Evolutionary conservation across 176 grass and related monocot genomes (phyloP).

Genomic region (Phyllostachys edulis): DNA sequence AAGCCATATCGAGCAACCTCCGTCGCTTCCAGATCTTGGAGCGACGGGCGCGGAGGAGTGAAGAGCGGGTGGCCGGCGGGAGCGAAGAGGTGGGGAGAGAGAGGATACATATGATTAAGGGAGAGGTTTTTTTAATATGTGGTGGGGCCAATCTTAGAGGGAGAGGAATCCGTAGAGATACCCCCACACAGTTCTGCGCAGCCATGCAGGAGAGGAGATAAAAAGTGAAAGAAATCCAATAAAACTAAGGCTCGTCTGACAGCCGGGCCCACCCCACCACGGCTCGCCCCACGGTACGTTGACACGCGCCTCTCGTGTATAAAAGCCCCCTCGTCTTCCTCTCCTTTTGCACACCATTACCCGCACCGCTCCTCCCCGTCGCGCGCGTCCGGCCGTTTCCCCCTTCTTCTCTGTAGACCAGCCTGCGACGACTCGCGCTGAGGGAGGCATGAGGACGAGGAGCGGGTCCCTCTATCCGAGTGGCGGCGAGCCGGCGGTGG

Average conservation of each 20-base stretch:
- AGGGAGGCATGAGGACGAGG: conserved; percentile 50
- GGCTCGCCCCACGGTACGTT: background rate
- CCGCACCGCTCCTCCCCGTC: background rate
- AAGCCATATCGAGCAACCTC: too few species aligned
- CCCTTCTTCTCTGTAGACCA: background rate
- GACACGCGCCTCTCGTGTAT: background rate
- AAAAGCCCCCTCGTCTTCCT: background rate
- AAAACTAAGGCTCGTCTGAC: background rate
- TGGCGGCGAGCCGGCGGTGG: background rate
- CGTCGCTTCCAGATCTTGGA: too few species aligned
- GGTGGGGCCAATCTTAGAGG: too few species aligned
- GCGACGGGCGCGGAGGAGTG: too few species aligned
- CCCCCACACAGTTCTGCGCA: too few species aligned
- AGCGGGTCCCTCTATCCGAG: conserved; percentile 43
- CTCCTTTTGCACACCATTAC: conserved; percentile 16
- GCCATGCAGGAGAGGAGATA: too few species aligned
- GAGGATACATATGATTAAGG: too few species aligned
- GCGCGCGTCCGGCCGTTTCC: background rate
- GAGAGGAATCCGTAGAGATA: too few species aligned
- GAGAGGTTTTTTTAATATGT: too few species aligned
- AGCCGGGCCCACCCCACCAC: background rate
- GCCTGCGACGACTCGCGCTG: background rate
- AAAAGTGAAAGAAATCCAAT: background rate
- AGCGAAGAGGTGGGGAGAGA: too few species aligned
- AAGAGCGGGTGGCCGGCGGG: too few species aligned